phyloP scores from a whole-genome alignment of 768 basidiomycete genomes.

The Hericium alpestre region DNA sequence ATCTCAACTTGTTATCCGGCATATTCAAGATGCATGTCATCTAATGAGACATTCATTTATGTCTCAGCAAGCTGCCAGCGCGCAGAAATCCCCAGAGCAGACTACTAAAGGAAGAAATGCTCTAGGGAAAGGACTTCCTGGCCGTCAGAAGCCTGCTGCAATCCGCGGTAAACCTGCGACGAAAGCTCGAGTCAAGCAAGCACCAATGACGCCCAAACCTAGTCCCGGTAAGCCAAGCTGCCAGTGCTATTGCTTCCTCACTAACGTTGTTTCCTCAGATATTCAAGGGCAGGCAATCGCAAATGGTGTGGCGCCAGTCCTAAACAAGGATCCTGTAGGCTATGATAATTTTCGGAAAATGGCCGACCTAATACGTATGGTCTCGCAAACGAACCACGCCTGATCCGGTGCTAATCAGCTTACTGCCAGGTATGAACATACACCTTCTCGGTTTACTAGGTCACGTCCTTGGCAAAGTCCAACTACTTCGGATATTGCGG shows the following conservation, averaged over 20 bases:
- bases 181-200: neutral
- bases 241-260: too few species aligned
- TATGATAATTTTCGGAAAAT: constrained; percentile 4
- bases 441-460: constrained; percentile 12
- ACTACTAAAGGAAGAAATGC: constrained; percentile 6
- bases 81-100: constrained; percentile 6
- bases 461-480: constrained; percentile 10
- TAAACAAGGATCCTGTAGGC: neutral
- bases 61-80: neutral
- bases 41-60: constrained; percentile 32
- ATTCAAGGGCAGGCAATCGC: too few species aligned
- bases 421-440: constrained; percentile 7
- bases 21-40: constrained; percentile 42
- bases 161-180: neutral
- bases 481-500: constrained; percentile 9
- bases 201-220: constrained; percentile 33
- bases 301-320: neutral
- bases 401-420: neutral
- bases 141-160: constrained; percentile 10
- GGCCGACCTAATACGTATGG: constrained; percentile 4
- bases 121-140: constrained; percentile 6
- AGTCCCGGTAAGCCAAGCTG: constrained; percentile 18
- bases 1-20: constrained; percentile 34
- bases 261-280: too few species aligned
- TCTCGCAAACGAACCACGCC: neutral